Evolutionary conservation across 1,139 yeast genomes (phyloP).

Genomic region (Meyerozyma carpophila): DNA sequence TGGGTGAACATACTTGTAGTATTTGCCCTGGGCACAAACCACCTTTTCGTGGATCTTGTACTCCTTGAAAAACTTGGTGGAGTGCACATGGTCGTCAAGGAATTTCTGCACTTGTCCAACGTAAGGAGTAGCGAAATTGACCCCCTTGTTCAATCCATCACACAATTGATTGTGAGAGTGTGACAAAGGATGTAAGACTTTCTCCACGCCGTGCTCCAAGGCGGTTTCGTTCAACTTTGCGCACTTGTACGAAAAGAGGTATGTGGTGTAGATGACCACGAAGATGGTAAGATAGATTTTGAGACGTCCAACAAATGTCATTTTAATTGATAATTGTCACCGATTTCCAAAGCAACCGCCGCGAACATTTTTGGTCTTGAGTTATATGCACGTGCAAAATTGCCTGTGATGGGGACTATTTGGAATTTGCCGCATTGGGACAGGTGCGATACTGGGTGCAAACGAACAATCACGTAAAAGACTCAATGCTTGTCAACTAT

Average conservation of each 20-base stretch:
- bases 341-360: conserved; percentile 1
- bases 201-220: conserved; percentile 22
- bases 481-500: not conserved
- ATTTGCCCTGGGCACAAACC: conserved; percentile 13
- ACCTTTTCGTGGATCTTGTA: conserved; percentile 29
- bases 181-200: conserved; percentile 35
- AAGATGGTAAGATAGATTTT: conserved; percentile 25
- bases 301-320: conserved; percentile 6
- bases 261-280: conserved; percentile 29
- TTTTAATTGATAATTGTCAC: not conserved
- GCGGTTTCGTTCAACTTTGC: conserved; percentile 28
- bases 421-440: not conserved
- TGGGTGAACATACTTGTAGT: conserved; percentile 22
- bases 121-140: conserved; percentile 28
- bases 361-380: not conserved
- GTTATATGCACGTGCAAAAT: not conserved
- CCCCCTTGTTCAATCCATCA: conserved; percentile 27
- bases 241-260: conserved; percentile 40
- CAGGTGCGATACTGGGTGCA: not conserved
- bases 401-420: not conserved
- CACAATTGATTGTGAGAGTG: conserved; percentile 33
- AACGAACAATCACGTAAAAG: not conserved
- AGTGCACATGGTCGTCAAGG: conserved; percentile 32
- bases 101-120: conserved; percentile 19
- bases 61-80: conserved; percentile 31